Evolutionary conservation across 2,329 filamentous ascomycete genomes (phyloP), one percentile per base, ranked within the genome.

Genomic region (Cytospora schulzeri): DNA sequence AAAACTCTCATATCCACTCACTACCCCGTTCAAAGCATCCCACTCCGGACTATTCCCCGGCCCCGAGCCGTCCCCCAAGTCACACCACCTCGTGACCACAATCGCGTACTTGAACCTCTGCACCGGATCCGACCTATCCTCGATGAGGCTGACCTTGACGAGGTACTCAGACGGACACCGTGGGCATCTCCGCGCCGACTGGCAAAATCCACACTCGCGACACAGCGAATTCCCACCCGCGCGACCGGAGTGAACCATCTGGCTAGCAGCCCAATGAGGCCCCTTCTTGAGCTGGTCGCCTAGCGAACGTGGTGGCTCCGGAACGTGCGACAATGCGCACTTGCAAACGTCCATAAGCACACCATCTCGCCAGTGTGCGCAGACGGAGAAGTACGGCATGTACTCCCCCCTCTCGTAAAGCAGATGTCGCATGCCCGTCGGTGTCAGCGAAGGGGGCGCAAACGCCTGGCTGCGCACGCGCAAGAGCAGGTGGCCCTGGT

Each of bases 21-120:
- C 11, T 1, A 24, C 9, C 45, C 45, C n/a, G n/a, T 48, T 48
- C n/a, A 48, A n/a, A 24, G 45, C 45, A 48, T 48, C 45, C 45
- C 45, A 48, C n/a, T 48, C 45, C n/a, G 45, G 45, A 24, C 45
- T 48, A 2, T 24, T 14, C n/a, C 45, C 45, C 1, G 45, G 45
- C n/a, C 45, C 45, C 2, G n/a, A 22, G 7, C 45, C 45, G 45
- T 48, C 45, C 11, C 45, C 45, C 45, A 48, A 8, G 45, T 48
- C 45, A 22, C 45, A 48, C 45, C 45, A 48, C n/a, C 45, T 5
- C n/a, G 45, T 48, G 3, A 48, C 45, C 45, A 48, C 45, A 14
- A 48, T 22, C n/a, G 45, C 45, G 45, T 48, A 48, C 45, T 48
- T 48, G n/a, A 48, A 48, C 45, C 45, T 48, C n/a, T 48, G 45